phyloP scores from a whole-genome alignment of 371 early-diverging fungal species.

The Mortierella sp. region DNA sequence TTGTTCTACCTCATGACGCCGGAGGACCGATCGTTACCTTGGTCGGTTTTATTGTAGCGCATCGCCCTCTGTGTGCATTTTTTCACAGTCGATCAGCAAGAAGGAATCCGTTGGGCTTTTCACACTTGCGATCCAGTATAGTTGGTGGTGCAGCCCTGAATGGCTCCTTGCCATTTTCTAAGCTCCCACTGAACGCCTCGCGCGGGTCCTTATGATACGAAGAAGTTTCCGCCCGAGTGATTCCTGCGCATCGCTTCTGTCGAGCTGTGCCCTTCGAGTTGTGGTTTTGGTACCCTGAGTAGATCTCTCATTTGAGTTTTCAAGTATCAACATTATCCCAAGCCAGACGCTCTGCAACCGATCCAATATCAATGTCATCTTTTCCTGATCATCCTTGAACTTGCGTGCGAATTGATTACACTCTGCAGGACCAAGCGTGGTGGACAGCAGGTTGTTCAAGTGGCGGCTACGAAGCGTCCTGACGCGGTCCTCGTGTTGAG shows the following conservation, averaged over 20 bases:
- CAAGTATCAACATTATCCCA: constrained; percentile 13
- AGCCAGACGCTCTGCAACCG: constrained; percentile 33
- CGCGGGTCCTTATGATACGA: constrained; percentile 19
- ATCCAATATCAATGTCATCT: constrained; percentile 21
- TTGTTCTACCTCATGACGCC: too few species aligned
- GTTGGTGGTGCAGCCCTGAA: background rate
- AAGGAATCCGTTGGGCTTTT: too few species aligned
- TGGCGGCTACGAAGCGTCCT: constrained; percentile 38
- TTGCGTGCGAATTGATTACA: constrained; percentile 12
- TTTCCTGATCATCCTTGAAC: constrained; percentile 29
- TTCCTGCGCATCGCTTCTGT: background rate
- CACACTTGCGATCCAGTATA: background rate
- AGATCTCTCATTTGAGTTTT: background rate
- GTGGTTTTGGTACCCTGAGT: background rate
- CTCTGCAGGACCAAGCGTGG: constrained; percentile 7
- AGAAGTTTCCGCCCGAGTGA: constrained; percentile 17
- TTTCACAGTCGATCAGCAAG: too few species aligned
- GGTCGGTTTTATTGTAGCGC: too few species aligned
- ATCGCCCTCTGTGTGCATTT: too few species aligned
- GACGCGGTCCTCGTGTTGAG: constrained; percentile 27
- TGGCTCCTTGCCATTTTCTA: background rate
- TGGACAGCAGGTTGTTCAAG: constrained; percentile 31
- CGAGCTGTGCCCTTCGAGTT: background rate
- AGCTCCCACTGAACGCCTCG: constrained; percentile 34
- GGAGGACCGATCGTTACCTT: too few species aligned